Percentiles rank a stretch among this genome's conserved stretches.
Conservation (phyloP, 2,329 filamentous ascomycete genomes). For the Exophiala sp. region DNA sequence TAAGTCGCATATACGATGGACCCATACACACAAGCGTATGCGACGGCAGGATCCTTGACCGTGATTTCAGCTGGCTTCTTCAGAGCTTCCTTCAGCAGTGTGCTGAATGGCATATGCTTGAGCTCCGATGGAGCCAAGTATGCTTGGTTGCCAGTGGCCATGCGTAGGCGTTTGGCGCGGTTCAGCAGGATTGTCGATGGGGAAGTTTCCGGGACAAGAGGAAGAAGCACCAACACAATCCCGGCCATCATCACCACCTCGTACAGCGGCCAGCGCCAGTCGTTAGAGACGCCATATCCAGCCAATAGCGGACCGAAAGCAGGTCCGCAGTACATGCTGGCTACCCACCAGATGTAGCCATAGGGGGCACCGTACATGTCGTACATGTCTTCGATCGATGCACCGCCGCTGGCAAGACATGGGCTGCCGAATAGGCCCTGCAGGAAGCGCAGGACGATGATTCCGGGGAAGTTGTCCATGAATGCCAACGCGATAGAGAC, state of each 20-base stretch:
- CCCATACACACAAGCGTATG: constrained; percentile 58
- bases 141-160: constrained; percentile 45
- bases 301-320: constrained; percentile 44
- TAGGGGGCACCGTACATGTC: constrained; percentile 46
- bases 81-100: constrained; percentile 38
- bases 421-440: constrained; percentile 62
- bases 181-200: constrained; percentile 54
- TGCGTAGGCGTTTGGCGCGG: constrained; percentile 53
- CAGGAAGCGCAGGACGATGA: constrained; percentile 59
- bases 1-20: constrained; percentile 48
- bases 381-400: constrained; percentile 43
- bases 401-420: constrained; percentile 54
- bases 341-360: constrained; percentile 54
- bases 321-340: constrained; percentile 31
- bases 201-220: constrained; percentile 60
- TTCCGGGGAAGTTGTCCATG: constrained; percentile 55
- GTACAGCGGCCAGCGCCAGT: constrained; percentile 54
- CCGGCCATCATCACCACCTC: constrained; percentile 57
- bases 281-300: constrained; percentile 54
- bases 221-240: constrained; percentile 53
- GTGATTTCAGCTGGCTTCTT: constrained; percentile 28
- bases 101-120: constrained; percentile 49
- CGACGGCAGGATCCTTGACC: constrained; percentile 56
- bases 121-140: constrained; percentile 47
- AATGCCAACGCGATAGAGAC: constrained; percentile 59